A percentile compares a stretch with the other conserved stretches of the same genome.
These are phyloP conservation scores for Myxozyma mucilagina DNA, from an alignment of 805 yeast genomes.

Conservation along the genomic window DNA sequence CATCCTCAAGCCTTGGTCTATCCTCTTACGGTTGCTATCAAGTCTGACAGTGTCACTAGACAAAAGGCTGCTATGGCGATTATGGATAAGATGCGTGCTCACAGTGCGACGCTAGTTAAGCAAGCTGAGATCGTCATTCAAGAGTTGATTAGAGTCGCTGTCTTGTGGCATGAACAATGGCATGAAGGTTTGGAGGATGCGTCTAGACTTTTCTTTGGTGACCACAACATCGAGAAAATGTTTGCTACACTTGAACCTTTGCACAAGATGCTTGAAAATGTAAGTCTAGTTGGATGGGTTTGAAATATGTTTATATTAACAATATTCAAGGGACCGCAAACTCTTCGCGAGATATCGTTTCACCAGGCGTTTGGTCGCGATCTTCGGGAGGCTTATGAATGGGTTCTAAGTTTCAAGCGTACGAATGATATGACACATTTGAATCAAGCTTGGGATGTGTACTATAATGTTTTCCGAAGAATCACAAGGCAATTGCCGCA, in stretches of 20 bases:
- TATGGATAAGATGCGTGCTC: slow-evolving; percentile 87
- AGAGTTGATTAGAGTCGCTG: slow-evolving; percentile 92
- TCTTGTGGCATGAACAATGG: slow-evolving; percentile 97
- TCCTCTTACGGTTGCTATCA: slow-evolving; percentile 93
- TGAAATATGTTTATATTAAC: background rate
- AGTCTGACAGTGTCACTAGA: slow-evolving; percentile 85
- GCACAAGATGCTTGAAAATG: slow-evolving; percentile 77
- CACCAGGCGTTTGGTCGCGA: slow-evolving; percentile 93
- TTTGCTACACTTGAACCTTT: slow-evolving; percentile 85
- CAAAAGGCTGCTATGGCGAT: slow-evolving; percentile 90
- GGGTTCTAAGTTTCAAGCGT: slow-evolving; percentile 83
- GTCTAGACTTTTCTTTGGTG: slow-evolving; percentile 87
- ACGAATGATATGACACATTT: slow-evolving; percentile 84
- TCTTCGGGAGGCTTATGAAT: slow-evolving; percentile 85
- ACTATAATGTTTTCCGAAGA: slow-evolving; percentile 88
- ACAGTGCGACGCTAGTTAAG: slow-evolving; percentile 78
- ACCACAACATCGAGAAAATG: slow-evolving; percentile 93
- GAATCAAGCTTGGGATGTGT: slow-evolving; percentile 97
- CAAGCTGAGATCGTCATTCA: slow-evolving; percentile 94
- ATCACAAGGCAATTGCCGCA: slow-evolving; percentile 88
- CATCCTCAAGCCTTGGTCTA: slow-evolving; percentile 97
- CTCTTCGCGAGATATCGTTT: slow-evolving; percentile 89
- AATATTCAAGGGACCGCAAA: slow-evolving; percentile 64
- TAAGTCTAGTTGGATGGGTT: background rate
- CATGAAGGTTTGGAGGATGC: slow-evolving; percentile 97